A percentile compares a stretch with the other conserved stretches of the same genome.
Conservation (phyloP, 208 protist genomes). For the Trypanosoma brucei region DNA sequence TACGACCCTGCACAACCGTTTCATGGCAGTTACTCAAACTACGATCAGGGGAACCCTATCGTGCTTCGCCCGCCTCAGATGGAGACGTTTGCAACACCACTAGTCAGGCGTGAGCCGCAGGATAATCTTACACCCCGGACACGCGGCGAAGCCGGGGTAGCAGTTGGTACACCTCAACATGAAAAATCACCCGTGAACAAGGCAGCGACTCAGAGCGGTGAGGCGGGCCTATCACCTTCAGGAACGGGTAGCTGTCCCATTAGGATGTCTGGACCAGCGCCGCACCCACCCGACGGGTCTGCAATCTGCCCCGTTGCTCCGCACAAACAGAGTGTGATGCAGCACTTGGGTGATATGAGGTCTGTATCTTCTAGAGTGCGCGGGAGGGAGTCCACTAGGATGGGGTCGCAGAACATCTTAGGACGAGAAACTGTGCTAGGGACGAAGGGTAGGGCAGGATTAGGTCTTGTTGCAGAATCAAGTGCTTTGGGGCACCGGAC, state of each 20-base stretch:
- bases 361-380: neutral
- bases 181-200: neutral
- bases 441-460: neutral
- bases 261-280: too few species aligned
- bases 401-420: constrained; percentile 11
- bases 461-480: constrained; percentile 7
- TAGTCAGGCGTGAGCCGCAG: constrained; percentile 35
- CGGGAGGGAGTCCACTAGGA: constrained; percentile 7
- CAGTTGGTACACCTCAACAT: constrained; percentile 1
- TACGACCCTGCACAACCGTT: neutral
- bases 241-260: too few species aligned
- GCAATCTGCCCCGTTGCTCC: neutral
- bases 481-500: constrained; percentile 37
- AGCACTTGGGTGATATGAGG: neutral
- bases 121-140: constrained; percentile 11
- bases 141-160: constrained; percentile 5
- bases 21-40: neutral
- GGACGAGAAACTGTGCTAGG: neutral
- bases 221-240: too few species aligned
- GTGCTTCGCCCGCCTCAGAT: constrained; percentile 49
- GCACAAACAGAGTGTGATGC: neutral
- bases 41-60: neutral
- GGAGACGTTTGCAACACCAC: constrained; percentile 36
- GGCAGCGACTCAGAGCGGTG: too few species aligned
- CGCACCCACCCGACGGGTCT: too few species aligned